These are phyloP conservation scores for Aureobasidium subglaciale DNA, from an alignment of 2,329 filamentous ascomycete species.

Conservation along the genomic window DNA sequence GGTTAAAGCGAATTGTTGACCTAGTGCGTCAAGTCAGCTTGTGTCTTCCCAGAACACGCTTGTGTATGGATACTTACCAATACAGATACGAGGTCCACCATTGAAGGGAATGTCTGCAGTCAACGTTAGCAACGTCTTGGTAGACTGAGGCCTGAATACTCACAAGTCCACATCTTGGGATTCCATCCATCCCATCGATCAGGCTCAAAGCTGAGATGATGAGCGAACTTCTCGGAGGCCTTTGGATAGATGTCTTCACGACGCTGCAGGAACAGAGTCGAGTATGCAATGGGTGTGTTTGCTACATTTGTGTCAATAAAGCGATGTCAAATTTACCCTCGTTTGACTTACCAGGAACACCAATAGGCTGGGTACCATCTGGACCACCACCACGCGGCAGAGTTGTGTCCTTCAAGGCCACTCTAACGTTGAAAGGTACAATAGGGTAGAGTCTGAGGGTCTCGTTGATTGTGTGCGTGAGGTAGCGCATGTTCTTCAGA, in stretches of 20 bases:
- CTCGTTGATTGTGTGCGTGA: conserved; percentile 42
- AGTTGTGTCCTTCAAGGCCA: conserved; percentile 41
- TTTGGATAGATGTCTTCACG: conserved; percentile 43
- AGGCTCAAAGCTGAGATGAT: conserved; percentile 37
- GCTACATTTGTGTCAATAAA: conserved; percentile 20
- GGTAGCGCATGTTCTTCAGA: conserved; percentile 81
- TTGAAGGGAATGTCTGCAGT: conserved; percentile 38
- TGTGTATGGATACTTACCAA: conserved; percentile 19
- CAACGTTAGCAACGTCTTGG: neutral
- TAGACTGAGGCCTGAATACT: neutral
- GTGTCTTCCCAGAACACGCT: neutral
- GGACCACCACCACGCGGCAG: conserved; percentile 43
- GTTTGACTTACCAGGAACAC: conserved; percentile 23
- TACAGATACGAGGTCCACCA: conserved; percentile 43
- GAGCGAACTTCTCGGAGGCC: conserved; percentile 30
- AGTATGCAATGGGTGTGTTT: conserved; percentile 41
- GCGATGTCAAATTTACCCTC: neutral
- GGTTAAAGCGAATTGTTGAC: conserved; percentile 45
- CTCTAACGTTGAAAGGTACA: conserved; percentile 44
- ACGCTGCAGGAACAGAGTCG: conserved; percentile 43
- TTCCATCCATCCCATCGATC: conserved; percentile 46
- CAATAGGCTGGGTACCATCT: conserved; percentile 39
- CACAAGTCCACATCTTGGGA: conserved; percentile 41
- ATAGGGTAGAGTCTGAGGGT: conserved; percentile 43
- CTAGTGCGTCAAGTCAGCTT: conserved; percentile 17